Base-by-base conservation (phyloP, 1,284 basidiomycete species). In the Fomitopsis palustris region DNA sequence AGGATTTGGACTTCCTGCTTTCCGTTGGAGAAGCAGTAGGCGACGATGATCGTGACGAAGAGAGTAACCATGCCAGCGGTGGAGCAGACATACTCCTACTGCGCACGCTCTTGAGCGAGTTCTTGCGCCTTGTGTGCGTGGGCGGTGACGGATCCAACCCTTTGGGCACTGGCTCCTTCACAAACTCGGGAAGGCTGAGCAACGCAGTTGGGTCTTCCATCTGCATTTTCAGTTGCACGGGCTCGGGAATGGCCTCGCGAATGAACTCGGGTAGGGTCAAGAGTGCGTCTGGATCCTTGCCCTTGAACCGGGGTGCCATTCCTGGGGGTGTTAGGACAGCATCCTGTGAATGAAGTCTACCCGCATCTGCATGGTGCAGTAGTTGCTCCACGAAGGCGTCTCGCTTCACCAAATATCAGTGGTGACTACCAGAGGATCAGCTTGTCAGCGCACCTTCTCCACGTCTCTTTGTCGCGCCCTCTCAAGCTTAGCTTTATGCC, bases 271-370 rank as follows among this genome's bases (percentile, higher is more conserved):
- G 85, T 8, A 88, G 75, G 2, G 79, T 78, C 21, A 88, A 75
- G 53, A 87, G 71, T 0, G 83, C 80, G 47, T 87, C 73, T n/a
- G 86, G 84, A 64, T 87, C 82, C 63, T 76, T 81, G 17, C 72
- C 68, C 51, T 75, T 75, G 2, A 47, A 21, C 4, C 51, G 61
- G 25, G 45, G 62, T 17, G 33, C 55, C n/a, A 5, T 29, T 2
- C 17, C 56, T 2, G 60, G 31, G 25, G 65, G 57, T 14, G 62
- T 57, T 55, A 63, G 83, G 68, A 52, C 72, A 10, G 90, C 90
- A 65, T 93, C 90, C 71, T 93, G 90, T 9, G 80, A 79, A 60
- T 87, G 86, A 41, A 92, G 75, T 54, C 90, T 80, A 17, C 90
- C 82, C 2, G 83, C 80, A 59, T 78, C 77, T 0, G 90, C 88